Evolutionary conservation across 352 stramenopile species (phyloP), one percentile per base, ranked within the genome.

Genomic region (Pythium sp.): DNA sequence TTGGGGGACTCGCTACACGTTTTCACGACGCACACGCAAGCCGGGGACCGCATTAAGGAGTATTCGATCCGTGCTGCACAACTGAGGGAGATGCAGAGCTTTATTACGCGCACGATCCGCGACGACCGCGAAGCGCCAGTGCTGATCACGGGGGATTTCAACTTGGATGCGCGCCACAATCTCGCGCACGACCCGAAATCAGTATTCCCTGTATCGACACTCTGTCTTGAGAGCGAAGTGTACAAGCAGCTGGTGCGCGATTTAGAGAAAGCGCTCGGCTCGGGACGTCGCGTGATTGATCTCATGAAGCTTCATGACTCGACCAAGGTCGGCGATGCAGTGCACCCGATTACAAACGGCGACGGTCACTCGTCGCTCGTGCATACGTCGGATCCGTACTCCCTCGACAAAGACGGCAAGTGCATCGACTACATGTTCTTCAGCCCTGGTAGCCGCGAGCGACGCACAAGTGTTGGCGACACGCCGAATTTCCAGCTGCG

Each of bases 341-440:
- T 82, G 30, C 87, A 94, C 43, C 79, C 82, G 53, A 92, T 93
- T 69, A 94, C 87, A 34, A 94, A 94, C 64, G 87, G 83, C 53
- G 81, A 94, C 58, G 87, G 87, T 22, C 87, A 94, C 68, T 84
- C 82, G 12, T 74, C 70, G 65, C 79, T 94, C 24, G 57, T 80
- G 12, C 87, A 93, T 64, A 71, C 58, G 34, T 72, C 47, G 43
- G 76, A 91, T 34, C 74, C 83, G 34, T 57, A 78, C 9, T 80
- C 73, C 1, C 72, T 58, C 1, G 71, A 90, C 11, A 86, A 84
- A 47, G 76, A 89, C 59, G 87, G 87, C 74, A 94, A 94, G 64
- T 94, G 87, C 69, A 94, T 94, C 64, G 87, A 94, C 77, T 94
- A 92, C 70, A 84, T 94, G 75, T 93, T 94, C 64, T 89, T 90